Evolutionary conservation across 164 flowering plant species (phyloP), one percentile per base, ranked within the genome.

Genomic region (Stephania japonica): DNA sequence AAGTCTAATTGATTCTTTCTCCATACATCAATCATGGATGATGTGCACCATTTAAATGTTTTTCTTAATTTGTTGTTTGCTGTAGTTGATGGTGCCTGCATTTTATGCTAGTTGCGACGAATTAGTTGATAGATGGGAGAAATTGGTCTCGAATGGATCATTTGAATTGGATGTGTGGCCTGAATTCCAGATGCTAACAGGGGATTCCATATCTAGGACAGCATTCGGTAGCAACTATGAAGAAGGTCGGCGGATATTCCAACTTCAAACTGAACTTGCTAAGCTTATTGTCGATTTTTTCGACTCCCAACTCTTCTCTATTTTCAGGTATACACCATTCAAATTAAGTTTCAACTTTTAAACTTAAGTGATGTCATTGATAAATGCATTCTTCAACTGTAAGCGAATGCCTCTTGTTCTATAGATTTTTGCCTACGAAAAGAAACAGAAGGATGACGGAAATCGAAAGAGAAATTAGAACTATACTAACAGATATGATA

Each of bases 181-280:
- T 27, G 75, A 75, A 64, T 74, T 85, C 42, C 76, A 79, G 7
- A 77, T 65, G 11, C 53, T 81, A 64, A 80, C 80, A 0, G 73
- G 71, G 6, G 84, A 85, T 49, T 79, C 76, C 11, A 85, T 82
- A 63, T 82, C 86, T 8, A 67, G 83, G 10, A 74, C 86, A 0
- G 83, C 86, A 27, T 82, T 83, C 68, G 85, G 85, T 6, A 82
- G 86, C 50, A 78, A 66, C 76, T 83, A 77, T 69, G 82, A 82
- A 69, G 81, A 84, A 77, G 86, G 87, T 27, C 79, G 77, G 70
- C 79, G 42, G 18, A 71, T 83, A 42, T 86, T 85, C 73, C 77
- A 82, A 68, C 80, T 80, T 41, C 84, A 80, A 27, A 72, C 70
- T n/a, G 86, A 84, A 70, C 83, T 71, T 21, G 69, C 71, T 23